Evolutionary conservation across 306 rosid genomes (phyloP), one percentile per base, ranked within the genome.

Genomic region (Pachyrhizus erosus): DNA sequence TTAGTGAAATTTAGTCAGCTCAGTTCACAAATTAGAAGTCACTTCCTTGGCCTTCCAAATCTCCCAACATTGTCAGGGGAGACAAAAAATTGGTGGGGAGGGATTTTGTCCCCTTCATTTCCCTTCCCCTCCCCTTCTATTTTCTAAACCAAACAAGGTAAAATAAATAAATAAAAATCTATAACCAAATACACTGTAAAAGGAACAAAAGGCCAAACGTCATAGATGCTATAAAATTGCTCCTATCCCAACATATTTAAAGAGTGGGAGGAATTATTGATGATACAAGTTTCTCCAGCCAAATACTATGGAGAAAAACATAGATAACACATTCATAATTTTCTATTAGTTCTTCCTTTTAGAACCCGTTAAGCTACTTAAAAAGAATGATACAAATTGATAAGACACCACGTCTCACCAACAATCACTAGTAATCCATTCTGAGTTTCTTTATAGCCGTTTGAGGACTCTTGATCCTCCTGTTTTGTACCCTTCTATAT

Each of bases 301-400:
- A 39, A 78, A 49, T 37, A 52, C 68, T 23, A 11, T 11, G 34
- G 52, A 66, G 66, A 78, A 34, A 26, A 55, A 4, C 79, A 78
- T 65, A 33, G 64, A 18, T 20, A 61, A 31, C 42, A 40, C 7
- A 10, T 9, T n/a, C 20, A 9, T 77, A 11, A 62, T 27, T 70
- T 48, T 29, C n/a, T 68, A 11, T 3, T 40, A 1, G 43, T 46
- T 71, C 70, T 57, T 75, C 64, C 65, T 39, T 54, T 10, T 23
- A 15, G 48, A 78, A 4, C 55, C 52, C 68, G 17, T 51, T 17
- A 49, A 51, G 7, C 82, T 34, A 14, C 34, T n/a, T 29, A 46
- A 5, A 0, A 43, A 77, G 62, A 26, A 27, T 65, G 13, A 48
- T 66, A 5, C 61, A 77, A 62, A 26, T 20, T 78, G 74, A 43